phyloP scores from a whole-genome alignment of 305 asterid genomes.

The Solanum hybrid region DNA sequence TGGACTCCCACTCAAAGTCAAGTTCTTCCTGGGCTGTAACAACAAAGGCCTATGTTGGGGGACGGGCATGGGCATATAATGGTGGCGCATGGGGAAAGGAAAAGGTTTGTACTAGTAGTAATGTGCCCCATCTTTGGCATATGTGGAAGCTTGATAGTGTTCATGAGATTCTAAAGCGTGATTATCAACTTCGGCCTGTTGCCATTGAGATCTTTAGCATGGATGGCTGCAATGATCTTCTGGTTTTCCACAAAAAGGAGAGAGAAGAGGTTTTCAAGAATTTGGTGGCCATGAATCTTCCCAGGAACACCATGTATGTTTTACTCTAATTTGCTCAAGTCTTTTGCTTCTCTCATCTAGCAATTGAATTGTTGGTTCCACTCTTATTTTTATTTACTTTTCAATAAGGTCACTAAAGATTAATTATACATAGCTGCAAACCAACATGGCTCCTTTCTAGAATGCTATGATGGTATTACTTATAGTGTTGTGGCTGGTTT shows the following conservation, averaged over 20 bases:
- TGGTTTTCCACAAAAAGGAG: conserved; percentile 97
- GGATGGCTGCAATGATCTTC: conserved; percentile 99
- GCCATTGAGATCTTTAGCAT: conserved; percentile 98
- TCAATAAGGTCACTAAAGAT: background rate
- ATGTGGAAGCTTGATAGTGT: conserved; percentile 99
- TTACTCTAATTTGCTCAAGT: conserved; percentile 16
- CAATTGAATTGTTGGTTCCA: background rate
- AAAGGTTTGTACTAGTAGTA: conserved; percentile 63
- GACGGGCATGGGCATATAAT: conserved; percentile 97
- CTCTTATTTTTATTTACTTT: background rate
- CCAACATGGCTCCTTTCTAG: background rate
- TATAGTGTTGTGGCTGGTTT: background rate
- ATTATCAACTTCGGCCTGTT: conserved; percentile 98
- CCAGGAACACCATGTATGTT: conserved; percentile 97
- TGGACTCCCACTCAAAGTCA: conserved; percentile 83
- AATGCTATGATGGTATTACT: background rate
- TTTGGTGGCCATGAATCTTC: conserved; percentile 95
- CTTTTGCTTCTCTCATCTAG: conserved; percentile 3
- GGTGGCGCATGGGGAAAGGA: conserved; percentile 99
- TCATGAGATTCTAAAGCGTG: conserved; percentile 97
- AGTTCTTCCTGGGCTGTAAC: conserved; percentile 84
- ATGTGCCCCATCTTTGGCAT: conserved; percentile 93
- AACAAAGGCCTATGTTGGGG: conserved; percentile 62
- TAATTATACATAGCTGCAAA: background rate
- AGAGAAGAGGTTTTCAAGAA: conserved; percentile 93